These are phyloP conservation scores for Cudoniella acicularis DNA, from an alignment of 495 filamentous ascomycete genomes.

Conservation along the genomic window DNA sequence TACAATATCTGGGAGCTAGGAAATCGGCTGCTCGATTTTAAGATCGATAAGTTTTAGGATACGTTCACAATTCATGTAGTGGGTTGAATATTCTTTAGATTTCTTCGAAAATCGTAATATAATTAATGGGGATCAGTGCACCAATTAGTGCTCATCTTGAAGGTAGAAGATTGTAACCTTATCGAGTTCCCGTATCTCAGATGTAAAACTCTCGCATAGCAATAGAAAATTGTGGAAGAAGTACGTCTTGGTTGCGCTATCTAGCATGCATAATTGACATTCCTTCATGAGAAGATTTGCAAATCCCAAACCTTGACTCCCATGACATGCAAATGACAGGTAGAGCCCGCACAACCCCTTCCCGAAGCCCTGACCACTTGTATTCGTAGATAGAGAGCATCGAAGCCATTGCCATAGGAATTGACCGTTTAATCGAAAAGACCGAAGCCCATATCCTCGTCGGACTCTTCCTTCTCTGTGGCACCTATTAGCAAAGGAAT, in stretches of 20 bases:
- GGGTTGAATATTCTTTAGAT: too few species aligned
- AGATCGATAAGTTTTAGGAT: too few species aligned
- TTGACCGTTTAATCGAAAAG: slow-evolving; percentile 81
- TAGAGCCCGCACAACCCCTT: slow-evolving; percentile 24
- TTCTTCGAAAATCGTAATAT: too few species aligned
- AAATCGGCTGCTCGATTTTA: too few species aligned
- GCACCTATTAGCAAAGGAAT: slow-evolving; percentile 30
- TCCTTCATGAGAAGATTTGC: slow-evolving; percentile 15
- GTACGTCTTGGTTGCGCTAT: slow-evolving; percentile 26
- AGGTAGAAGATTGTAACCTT: too few species aligned
- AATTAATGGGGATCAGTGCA: too few species aligned
- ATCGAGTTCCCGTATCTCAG: neutral
- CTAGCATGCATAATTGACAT: slow-evolving; percentile 19
- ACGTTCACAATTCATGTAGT: too few species aligned
- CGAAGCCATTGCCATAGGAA: slow-evolving; percentile 3
- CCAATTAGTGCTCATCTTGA: too few species aligned
- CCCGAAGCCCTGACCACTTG: slow-evolving; percentile 16
- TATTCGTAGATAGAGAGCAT: slow-evolving; percentile 7
- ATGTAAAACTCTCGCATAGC: neutral
- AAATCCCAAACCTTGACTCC: slow-evolving; percentile 15
- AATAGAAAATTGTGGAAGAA: slow-evolving; percentile 18
- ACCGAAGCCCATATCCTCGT: slow-evolving; percentile 99
- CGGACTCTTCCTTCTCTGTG: slow-evolving; percentile 76
- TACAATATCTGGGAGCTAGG: too few species aligned
- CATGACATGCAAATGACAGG: slow-evolving; percentile 22